Base-by-base conservation (phyloP, 2,329 filamentous ascomycete genomes). In the Allantophomopsis cytisporea region DNA sequence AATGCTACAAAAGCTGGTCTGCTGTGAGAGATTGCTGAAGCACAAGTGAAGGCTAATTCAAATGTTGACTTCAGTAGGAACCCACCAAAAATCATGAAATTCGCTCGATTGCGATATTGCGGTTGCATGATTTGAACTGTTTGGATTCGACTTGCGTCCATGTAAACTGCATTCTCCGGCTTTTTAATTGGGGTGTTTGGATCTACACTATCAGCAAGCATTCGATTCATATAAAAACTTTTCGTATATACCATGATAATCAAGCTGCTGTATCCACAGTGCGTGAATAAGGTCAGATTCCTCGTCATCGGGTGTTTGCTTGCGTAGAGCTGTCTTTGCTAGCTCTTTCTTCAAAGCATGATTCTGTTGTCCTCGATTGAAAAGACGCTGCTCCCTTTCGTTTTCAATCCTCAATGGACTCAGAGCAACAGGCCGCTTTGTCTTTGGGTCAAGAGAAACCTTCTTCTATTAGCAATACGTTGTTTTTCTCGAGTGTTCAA, bases 21-120 rank as follows among this genome's bases (percentile, higher is more conserved):
- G 1, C 69, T 66, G 52, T 82, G 78, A 0, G 78, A 72, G 50
- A 81, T 80, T 2, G 75, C 71, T 0, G 78, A 76, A 2, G 76
- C 77, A 51, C 77, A 80, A 49, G 77, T 82, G 58, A 83, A 84
- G 1, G 80, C 79, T 1, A 83, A 65, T 54, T 84, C 80, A 47
- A 83, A 83, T 0, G 77, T 79, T 45, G 79, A 72, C 52, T 80
- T 80, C 2, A 84, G 65, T 2, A 83, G 65, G 51, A 78, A 83
- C 11, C 80, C 80, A 40, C 80, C 80, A 50, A 83, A 84, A 41
- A 84, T 82, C 78, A 82, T 82, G 59, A 80, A 80, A 47, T 79
- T 76, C 55, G 82, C 77, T 3, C 76, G 60, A 55, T 80, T 80
- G 36, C 77, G 70, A 54, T 77, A 72, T 55, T 82, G 76, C 0